Percentiles rank a stretch among this genome's conserved stretches.
Evolutionary conservation across 192 early-diverging fungal genomes (phyloP).

Genomic region (Coemansia sp.): DNA sequence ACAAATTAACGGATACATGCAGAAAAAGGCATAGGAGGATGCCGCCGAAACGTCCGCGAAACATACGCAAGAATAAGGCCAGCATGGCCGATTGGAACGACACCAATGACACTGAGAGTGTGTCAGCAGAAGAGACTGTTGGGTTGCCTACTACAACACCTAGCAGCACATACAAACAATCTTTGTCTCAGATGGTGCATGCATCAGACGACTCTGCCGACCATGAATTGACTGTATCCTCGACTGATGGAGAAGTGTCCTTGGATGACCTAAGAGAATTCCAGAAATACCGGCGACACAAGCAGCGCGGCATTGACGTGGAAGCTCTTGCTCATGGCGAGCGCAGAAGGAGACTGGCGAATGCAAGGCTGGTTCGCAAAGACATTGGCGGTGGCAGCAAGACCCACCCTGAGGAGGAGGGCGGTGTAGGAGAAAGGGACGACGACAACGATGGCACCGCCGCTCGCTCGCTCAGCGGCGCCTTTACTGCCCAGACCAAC

Average conservation of each 20-base stretch:
- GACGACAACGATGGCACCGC: conserved; percentile 8
- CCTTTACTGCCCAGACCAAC: conserved; percentile 77
- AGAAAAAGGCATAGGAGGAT: conserved; percentile 11
- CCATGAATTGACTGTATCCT: background rate
- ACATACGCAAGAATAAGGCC: conserved; percentile 33
- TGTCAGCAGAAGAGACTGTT: conserved; percentile 10
- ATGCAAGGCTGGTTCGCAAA: conserved; percentile 3
- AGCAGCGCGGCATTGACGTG: conserved; percentile 23
- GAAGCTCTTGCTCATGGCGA: conserved; percentile 24
- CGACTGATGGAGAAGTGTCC: conserved; percentile 1
- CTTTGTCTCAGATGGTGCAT: background rate
- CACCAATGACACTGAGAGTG: conserved; percentile 17
- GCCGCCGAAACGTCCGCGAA: conserved; percentile 46
- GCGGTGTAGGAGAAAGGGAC: conserved; percentile 30
- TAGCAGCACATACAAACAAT: background rate
- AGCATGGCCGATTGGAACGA: conserved; percentile 44
- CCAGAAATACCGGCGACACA: conserved; percentile 20
- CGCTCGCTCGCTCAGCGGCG: conserved; percentile 57
- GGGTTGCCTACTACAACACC: background rate
- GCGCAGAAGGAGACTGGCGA: conserved; percentile 17
- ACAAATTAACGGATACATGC: background rate
- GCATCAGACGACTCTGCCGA: background rate
- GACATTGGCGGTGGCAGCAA: conserved; percentile 6
- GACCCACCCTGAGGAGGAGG: conserved; percentile 3
- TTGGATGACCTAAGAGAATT: conserved; percentile 27